Conservation (phyloP, 352 stramenopile genomes). For the Phytophthora hybrid region DNA sequence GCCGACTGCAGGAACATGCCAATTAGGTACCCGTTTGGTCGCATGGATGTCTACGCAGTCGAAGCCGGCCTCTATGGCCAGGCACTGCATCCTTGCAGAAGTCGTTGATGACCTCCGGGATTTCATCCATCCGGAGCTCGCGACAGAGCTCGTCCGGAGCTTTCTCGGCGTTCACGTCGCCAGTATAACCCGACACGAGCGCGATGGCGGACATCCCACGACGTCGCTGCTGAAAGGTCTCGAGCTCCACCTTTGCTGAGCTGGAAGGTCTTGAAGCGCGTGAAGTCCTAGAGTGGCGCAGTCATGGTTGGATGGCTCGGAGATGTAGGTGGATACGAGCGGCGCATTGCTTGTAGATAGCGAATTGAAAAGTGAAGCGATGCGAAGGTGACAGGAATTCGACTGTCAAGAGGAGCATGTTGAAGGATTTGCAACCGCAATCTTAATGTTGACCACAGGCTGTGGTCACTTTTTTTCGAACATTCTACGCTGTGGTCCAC, state of each 20-base stretch:
- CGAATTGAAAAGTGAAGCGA: constrained; percentile 24
- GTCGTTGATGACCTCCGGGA: constrained; percentile 66
- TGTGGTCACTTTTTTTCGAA: too few relatives aligned
- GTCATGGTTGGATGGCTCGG: constrained; percentile 11
- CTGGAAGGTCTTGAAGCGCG: constrained; percentile 46
- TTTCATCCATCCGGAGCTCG: constrained; percentile 74
- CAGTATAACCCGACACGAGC: constrained; percentile 32
- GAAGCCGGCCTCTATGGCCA: constrained; percentile 79
- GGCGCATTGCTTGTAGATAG: constrained; percentile 1
- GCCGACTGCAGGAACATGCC: constrained; percentile 86
- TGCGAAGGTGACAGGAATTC: neutral
- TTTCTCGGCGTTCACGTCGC: constrained; percentile 33
- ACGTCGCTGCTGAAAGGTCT: constrained; percentile 52
- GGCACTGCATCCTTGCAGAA: constrained; percentile 64
- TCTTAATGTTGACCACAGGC: constrained; percentile 20
- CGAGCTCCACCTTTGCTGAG: constrained; percentile 43
- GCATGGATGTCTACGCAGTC: constrained; percentile 65
- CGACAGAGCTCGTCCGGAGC: constrained; percentile 52
- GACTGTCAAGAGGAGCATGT: constrained; percentile 22
- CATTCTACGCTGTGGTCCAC: too few relatives aligned
- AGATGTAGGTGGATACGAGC: neutral
- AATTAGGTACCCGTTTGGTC: constrained; percentile 91
- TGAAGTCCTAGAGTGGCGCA: constrained; percentile 37
- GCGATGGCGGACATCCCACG: constrained; percentile 53
- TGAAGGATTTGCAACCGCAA: constrained; percentile 37